Percentiles rank a stretch among this genome's conserved stretches.
Evolutionary conservation across 2,329 filamentous ascomycete genomes (phyloP).

Genomic region (Cyanodermella asteris): DNA sequence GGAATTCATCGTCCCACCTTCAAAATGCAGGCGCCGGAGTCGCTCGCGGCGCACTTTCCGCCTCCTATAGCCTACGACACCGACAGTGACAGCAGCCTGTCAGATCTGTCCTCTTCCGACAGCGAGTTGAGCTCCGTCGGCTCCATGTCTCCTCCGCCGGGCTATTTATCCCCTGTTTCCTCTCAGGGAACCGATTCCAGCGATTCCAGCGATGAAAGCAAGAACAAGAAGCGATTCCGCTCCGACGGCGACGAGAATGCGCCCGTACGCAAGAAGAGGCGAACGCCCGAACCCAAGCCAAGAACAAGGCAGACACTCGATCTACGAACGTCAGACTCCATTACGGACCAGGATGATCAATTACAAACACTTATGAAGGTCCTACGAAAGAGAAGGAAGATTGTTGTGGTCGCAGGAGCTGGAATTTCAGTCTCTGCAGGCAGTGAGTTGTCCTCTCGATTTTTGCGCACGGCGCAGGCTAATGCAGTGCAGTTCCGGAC

Average conservation of each 20-base stretch:
- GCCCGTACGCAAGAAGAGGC: constrained; percentile 56
- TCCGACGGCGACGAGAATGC: constrained; percentile 35
- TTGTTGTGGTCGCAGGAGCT: constrained; percentile 87
- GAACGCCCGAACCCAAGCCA: constrained; percentile 39
- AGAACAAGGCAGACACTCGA: constrained; percentile 70
- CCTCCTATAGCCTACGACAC: too few relatives aligned
- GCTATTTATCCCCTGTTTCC: constrained; percentile 21
- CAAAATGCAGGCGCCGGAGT: too few relatives aligned
- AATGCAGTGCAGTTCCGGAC: constrained; percentile 47
- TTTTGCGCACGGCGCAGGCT: constrained; percentile 6
- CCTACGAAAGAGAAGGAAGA: constrained; percentile 77
- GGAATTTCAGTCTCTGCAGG: constrained; percentile 94
- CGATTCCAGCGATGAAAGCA: constrained; percentile 5
- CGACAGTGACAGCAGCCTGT: too few relatives aligned
- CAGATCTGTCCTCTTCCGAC: constrained; percentile 18
- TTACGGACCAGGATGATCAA: constrained; percentile 35
- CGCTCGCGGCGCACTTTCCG: too few relatives aligned
- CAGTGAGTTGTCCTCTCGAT: constrained; percentile 33
- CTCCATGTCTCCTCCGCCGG: constrained; percentile 18
- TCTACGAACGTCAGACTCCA: constrained; percentile 23
- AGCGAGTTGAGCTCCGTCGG: constrained; percentile 14
- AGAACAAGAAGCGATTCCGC: constrained; percentile 10
- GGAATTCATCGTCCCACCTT: too few relatives aligned
- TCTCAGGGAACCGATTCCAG: constrained; percentile 14
- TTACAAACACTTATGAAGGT: constrained; percentile 51